Percentiles rank a stretch among this genome's conserved stretches.
These are phyloP conservation scores for Clonostachys sp. DNA, from an alignment of 2,329 filamentous ascomycete species.

Conservation along the genomic window DNA sequence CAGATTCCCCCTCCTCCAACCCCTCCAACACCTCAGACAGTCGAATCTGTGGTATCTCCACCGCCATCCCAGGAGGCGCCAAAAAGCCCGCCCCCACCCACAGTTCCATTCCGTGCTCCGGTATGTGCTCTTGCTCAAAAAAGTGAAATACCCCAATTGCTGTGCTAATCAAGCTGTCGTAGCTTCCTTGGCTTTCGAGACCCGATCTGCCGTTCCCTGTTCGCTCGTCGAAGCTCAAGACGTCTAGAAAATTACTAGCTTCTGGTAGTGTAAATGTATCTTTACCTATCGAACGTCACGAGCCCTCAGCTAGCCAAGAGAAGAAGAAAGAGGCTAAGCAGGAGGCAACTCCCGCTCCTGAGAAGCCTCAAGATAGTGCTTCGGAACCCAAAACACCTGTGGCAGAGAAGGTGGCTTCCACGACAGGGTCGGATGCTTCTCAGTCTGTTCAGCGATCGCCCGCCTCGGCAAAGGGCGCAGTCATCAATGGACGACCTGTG, in stretches of 20 bases:
- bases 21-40: slow-evolving; percentile 37
- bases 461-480: slow-evolving; percentile 9
- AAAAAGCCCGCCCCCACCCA: slow-evolving; percentile 1
- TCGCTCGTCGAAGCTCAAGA: slow-evolving; percentile 26
- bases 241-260: slow-evolving; percentile 34
- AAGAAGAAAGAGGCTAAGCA: not conserved
- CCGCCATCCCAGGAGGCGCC: slow-evolving; percentile 7
- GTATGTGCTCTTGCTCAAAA: slow-evolving; percentile 29
- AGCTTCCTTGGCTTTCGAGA: slow-evolving; percentile 56
- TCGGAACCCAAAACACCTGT: slow-evolving; percentile 3
- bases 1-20: slow-evolving; percentile 36
- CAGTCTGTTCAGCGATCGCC: slow-evolving; percentile 19
- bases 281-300: slow-evolving; percentile 33
- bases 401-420: slow-evolving; percentile 8
- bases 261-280: slow-evolving; percentile 32
- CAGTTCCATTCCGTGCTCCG: slow-evolving; percentile 38
- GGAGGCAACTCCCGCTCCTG: slow-evolving; percentile 2
- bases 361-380: not conserved
- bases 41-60: slow-evolving; percentile 16
- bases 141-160: not conserved
- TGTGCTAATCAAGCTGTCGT: not conserved
- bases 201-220: slow-evolving; percentile 47
- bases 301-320: slow-evolving; percentile 9
- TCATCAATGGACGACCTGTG: no score
- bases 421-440: not conserved